phyloP scores from a whole-genome alignment of 352 stramenopile species.

The Pythium apleroticum region DNA sequence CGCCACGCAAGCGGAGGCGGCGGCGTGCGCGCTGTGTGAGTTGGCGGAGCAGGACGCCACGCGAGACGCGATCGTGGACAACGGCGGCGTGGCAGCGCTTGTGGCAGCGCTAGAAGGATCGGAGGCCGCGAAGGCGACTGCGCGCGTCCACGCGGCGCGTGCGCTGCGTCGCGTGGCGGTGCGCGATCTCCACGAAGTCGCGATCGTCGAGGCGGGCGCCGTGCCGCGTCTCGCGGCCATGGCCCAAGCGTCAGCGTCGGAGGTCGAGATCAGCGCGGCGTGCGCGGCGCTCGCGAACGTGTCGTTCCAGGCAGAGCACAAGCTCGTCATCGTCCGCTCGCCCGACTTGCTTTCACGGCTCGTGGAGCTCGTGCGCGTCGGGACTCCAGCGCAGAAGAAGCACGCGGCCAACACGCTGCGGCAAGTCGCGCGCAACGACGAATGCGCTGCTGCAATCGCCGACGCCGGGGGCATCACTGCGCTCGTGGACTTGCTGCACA shows the following conservation, averaged over 20 bases:
- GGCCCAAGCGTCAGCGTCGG: background rate
- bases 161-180: slow-evolving; percentile 10
- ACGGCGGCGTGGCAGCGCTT: background rate
- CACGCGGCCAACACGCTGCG: slow-evolving; percentile 11
- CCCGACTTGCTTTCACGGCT: background rate
- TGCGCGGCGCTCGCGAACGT: slow-evolving; percentile 13
- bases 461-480: slow-evolving; percentile 3
- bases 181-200: slow-evolving; percentile 7
- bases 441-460: background rate
- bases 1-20: slow-evolving; percentile 4
- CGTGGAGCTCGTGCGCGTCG: background rate
- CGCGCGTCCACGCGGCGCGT: background rate
- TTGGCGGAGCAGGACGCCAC: slow-evolving; percentile 5
- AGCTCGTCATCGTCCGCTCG: slow-evolving; percentile 1
- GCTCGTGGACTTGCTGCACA: slow-evolving; percentile 13
- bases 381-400: slow-evolving; percentile 8
- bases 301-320: slow-evolving; percentile 11
- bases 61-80: background rate
- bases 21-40: slow-evolving; percentile 6
- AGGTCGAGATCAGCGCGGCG: slow-evolving; percentile 1
- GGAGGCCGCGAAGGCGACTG: background rate
- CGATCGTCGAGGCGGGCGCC: slow-evolving; percentile 10
- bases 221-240: background rate
- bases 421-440: slow-evolving; percentile 8
- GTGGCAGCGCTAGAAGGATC: background rate